Conservation (phyloP, 2,329 filamentous ascomycete genomes). For the Fusarium equiseti region DNA sequence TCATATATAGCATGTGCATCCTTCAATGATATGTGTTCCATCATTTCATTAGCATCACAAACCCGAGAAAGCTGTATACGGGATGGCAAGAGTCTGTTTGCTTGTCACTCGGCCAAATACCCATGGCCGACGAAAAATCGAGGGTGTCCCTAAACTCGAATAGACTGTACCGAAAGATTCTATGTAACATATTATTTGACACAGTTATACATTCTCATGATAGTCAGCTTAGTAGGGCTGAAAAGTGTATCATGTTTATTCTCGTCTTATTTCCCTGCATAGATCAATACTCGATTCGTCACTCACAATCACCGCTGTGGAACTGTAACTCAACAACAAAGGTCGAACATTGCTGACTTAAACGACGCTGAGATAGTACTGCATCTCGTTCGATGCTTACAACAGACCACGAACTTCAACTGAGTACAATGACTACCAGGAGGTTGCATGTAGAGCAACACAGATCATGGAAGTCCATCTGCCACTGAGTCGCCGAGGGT, state of each 20-base stretch:
- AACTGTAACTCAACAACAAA: constrained; percentile 6
- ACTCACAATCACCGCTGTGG: neutral
- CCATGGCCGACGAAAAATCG: neutral
- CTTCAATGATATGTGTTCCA: neutral
- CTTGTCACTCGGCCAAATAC: neutral
- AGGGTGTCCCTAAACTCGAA: neutral
- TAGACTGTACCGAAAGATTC: neutral
- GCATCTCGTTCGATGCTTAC: neutral
- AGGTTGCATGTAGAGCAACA: neutral
- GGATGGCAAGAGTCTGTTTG: neutral
- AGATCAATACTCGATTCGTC: neutral
- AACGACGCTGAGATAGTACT: neutral
- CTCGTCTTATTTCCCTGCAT: constrained; percentile 15
- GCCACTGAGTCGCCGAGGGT: neutral
- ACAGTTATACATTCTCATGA: neutral
- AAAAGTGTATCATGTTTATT: constrained; percentile 5
- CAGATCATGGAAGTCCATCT: neutral
- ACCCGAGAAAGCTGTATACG: neutral
- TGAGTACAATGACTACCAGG: neutral
- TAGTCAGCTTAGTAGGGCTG: neutral
- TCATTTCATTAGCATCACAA: neutral
- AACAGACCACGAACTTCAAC: neutral
- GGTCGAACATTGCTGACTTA: neutral
- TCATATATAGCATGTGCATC: neutral
- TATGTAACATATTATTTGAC: neutral